These are phyloP conservation scores for Entonaema liquescens DNA, from an alignment of 495 filamentous ascomycete species.

Conservation along the genomic window DNA sequence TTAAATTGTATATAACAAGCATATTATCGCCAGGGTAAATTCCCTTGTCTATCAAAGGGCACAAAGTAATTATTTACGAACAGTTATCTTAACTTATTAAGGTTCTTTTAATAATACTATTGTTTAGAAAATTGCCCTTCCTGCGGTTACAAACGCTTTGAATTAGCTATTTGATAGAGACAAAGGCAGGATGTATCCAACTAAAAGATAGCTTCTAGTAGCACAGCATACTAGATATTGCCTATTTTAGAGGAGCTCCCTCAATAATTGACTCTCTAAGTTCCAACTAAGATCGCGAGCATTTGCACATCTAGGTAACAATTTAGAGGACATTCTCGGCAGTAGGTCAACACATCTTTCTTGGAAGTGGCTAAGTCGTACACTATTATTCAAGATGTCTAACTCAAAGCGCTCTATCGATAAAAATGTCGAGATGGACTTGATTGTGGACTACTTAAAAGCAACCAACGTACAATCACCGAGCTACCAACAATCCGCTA, in stretches of 20 bases:
- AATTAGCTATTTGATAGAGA: not conserved
- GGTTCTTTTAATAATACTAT: not conserved
- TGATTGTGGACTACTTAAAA: not conserved
- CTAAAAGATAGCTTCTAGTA: not conserved
- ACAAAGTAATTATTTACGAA: not conserved
- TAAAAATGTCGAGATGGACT: not conserved
- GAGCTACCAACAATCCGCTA: not conserved
- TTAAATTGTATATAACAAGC: not conserved
- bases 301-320: not conserved
- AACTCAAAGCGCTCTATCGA: not conserved
- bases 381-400: not conserved
- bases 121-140: not conserved
- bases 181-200: not conserved
- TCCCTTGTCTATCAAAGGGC: not conserved
- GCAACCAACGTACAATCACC: not conserved
- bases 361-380: not conserved
- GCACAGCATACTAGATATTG: not conserved
- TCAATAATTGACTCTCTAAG: not conserved
- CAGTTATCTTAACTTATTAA: not conserved
- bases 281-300: not conserved
- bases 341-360: not conserved
- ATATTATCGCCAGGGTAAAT: not conserved
- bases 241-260: not conserved
- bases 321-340: not conserved
- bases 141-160: not conserved